Conservation (phyloP, 179 eudicot species). For the Spinacia oleracea region DNA sequence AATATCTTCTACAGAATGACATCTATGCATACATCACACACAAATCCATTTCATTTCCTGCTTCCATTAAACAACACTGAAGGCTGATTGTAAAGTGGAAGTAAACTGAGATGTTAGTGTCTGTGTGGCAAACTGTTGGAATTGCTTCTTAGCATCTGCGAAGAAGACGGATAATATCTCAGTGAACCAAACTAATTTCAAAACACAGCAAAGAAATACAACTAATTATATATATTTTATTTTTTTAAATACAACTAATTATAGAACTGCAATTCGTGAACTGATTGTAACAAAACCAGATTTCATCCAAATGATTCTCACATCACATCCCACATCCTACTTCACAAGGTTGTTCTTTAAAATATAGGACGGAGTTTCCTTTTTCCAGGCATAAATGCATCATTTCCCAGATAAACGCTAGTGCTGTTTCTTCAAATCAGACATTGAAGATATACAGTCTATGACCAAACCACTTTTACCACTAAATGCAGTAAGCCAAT, state of each 20-base stretch:
- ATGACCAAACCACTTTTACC: not conserved
- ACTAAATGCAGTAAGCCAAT: not conserved
- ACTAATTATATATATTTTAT: no score
- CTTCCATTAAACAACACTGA: conserved; percentile 70
- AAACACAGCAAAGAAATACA: not conserved
- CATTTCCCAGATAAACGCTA: not conserved
- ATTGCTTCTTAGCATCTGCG: conserved; percentile 97
- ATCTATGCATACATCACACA: conserved; percentile 19
- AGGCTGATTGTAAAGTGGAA: conserved; percentile 76
- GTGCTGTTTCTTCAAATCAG: not conserved
- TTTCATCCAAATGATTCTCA: no score
- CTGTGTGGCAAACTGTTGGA: conserved; percentile 91
- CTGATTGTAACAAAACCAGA: not conserved
- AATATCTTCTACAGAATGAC: conserved; percentile 19
- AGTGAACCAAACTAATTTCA: not conserved
- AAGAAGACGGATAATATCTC: not conserved
- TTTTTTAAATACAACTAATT: not conserved
- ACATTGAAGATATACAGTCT: no score
- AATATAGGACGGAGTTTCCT: not conserved
- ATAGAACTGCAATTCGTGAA: not conserved
- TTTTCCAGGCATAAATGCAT: not conserved
- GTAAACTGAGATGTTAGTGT: conserved; percentile 79
- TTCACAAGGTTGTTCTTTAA: not conserved
- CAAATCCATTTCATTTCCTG: conserved; percentile 7
- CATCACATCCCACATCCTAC: not conserved